Evolutionary conservation across 305 asterid species (phyloP).

Genomic region (Caryopteris hybrid): DNA sequence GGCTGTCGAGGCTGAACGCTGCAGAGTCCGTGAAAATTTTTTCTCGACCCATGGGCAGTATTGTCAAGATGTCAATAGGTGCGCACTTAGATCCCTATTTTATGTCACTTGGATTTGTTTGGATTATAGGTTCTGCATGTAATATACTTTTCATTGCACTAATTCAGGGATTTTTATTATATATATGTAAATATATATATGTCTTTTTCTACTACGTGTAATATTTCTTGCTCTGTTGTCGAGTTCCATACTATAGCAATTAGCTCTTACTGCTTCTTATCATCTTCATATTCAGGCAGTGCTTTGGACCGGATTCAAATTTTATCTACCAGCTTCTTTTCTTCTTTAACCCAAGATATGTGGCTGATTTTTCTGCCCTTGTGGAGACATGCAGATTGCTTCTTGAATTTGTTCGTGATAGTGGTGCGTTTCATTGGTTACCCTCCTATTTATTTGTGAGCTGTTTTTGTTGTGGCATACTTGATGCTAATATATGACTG

Average conservation of each 20-base stretch:
- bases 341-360: constrained; percentile 76
- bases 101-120: constrained; percentile 12
- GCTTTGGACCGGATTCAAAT: constrained; percentile 81
- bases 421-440: constrained; percentile 48
- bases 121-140: neutral
- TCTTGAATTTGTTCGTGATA: constrained; percentile 54
- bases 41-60: constrained; percentile 59
- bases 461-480: constrained; percentile 1
- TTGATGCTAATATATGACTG: constrained; percentile 2
- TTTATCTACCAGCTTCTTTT: constrained; percentile 75
- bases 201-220: neutral
- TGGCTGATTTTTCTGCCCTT: constrained; percentile 68
- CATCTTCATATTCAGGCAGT: constrained; percentile 55
- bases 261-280: constrained; percentile 18
- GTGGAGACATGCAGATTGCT: constrained; percentile 78
- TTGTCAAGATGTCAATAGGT: constrained; percentile 77
- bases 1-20: constrained; percentile 68
- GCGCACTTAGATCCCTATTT: constrained; percentile 18
- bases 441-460: neutral
- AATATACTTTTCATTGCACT: neutral
- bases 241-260: constrained; percentile 12
- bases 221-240: constrained; percentile 11
- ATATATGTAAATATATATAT: too few species aligned
- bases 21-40: constrained; percentile 70
- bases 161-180: neutral